Percentiles rank a stretch among this genome's conserved stretches.
These are phyloP conservation scores for Sporothrix variecibatus DNA, from an alignment of 2,329 filamentous ascomycete species.

Conservation along the genomic window DNA sequence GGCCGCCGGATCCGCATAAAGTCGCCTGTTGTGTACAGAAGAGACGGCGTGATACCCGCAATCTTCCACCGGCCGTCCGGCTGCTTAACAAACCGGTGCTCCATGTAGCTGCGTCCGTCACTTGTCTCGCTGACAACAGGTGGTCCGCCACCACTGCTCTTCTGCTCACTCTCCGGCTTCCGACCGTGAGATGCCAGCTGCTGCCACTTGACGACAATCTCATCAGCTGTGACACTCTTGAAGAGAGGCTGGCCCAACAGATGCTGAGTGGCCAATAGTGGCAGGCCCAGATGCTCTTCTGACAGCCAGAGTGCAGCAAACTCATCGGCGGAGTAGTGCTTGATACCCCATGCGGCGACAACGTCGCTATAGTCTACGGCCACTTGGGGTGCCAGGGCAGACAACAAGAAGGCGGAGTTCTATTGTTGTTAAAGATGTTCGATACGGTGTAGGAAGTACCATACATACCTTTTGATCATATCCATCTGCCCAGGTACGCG, in stretches of 20 bases:
- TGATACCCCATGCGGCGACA: not conserved
- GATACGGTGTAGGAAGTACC: too few species aligned
- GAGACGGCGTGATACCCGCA: slow-evolving; percentile 1
- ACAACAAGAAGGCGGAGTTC: not conserved
- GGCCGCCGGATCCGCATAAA: slow-evolving; percentile 13
- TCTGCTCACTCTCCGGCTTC: not conserved
- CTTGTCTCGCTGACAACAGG: not conserved
- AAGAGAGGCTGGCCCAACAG: not conserved
- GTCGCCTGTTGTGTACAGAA: slow-evolving; percentile 6
- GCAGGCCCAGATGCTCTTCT: not conserved
- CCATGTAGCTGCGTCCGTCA: slow-evolving; percentile 9
- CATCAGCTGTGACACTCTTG: not conserved
- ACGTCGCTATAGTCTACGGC: not conserved
- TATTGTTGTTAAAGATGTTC: not conserved
- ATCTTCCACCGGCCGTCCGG: slow-evolving; percentile 9
- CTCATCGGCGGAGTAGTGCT: not conserved
- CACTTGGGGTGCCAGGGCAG: not conserved
- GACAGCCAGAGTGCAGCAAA: not conserved
- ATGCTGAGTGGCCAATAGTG: not conserved
- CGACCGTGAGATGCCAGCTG: not conserved
- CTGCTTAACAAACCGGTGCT: not conserved
- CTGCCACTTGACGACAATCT: slow-evolving; percentile 6
- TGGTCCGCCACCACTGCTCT: not conserved
- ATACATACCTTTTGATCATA: not conserved
- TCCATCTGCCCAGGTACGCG: not conserved